These are phyloP conservation scores for Amanita fuliginea DNA, from an alignment of 768 basidiomycete species.

Conservation along the genomic window DNA sequence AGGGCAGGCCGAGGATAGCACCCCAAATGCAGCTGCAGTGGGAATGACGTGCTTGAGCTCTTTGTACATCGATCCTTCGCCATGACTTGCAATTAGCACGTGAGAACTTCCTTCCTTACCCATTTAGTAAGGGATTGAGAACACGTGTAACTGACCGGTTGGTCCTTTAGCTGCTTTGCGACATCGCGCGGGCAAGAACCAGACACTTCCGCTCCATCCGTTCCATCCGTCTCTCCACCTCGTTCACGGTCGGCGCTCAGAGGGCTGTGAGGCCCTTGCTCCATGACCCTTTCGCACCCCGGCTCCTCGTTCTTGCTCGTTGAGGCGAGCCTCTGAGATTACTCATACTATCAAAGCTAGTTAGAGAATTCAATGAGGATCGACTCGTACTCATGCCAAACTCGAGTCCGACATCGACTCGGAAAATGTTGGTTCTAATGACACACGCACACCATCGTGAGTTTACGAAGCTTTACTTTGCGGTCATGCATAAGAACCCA, in stretches of 20 bases:
- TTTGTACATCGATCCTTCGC: conserved; percentile 98
- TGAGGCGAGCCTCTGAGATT: neutral
- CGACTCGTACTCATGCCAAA: neutral
- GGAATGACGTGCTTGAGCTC: conserved; percentile 97
- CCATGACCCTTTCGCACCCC: conserved; percentile 23
- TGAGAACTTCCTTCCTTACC: too few species aligned
- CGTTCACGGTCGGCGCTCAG: conserved; percentile 57
- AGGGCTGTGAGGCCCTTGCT: conserved; percentile 29
- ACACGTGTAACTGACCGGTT: too few species aligned
- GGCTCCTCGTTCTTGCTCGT: conserved; percentile 3
- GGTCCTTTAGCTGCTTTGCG: conserved; percentile 97
- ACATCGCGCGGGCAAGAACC: conserved; percentile 93
- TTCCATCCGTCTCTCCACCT: conserved; percentile 64
- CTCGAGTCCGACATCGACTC: neutral
- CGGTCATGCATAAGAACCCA: neutral
- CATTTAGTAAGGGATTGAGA: too few species aligned
- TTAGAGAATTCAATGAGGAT: neutral
- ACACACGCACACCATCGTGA: too few species aligned
- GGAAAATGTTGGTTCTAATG: neutral
- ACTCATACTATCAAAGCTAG: neutral
- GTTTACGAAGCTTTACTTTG: too few species aligned
- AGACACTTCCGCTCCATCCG: conserved; percentile 32
- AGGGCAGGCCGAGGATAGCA: conserved; percentile 87
- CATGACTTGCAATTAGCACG: conserved; percentile 57
- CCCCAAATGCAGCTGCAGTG: conserved; percentile 97